Percentiles rank a stretch among this genome's conserved stretches.
These are phyloP conservation scores for Phytophthora pini DNA, from an alignment of 352 stramenopile species.

Conservation along the genomic window DNA sequence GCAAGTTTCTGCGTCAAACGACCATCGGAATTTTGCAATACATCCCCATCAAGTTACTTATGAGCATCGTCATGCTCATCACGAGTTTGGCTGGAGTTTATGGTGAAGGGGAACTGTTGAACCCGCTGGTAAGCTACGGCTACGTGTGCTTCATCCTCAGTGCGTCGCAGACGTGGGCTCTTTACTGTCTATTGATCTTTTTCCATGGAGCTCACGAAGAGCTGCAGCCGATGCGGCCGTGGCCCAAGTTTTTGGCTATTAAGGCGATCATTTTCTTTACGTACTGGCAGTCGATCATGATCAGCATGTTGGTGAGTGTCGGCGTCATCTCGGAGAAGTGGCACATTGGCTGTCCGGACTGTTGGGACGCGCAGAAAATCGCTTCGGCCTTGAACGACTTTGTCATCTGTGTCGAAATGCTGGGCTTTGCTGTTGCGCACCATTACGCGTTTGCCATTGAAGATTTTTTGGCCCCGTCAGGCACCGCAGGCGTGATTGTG, in stretches of 20 bases:
- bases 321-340: conserved; percentile 88
- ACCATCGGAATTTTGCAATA: conserved; percentile 95
- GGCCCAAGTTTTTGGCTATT: conserved; percentile 95
- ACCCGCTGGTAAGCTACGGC: conserved; percentile 80
- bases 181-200: conserved; percentile 95
- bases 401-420: conserved; percentile 96
- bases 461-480: conserved; percentile 76
- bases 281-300: conserved; percentile 94
- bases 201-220: conserved; percentile 93
- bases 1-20: conserved; percentile 93
- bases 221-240: conserved; percentile 87
- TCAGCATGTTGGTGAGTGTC: conserved; percentile 88
- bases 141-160: conserved; percentile 94
- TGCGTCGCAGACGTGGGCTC: conserved; percentile 91
- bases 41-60: conserved; percentile 90
- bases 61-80: conserved; percentile 89
- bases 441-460: conserved; percentile 94
- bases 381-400: conserved; percentile 93
- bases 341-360: conserved; percentile 85
- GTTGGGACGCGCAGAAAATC: conserved; percentile 87
- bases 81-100: conserved; percentile 89
- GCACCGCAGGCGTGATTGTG: conserved; percentile 35
- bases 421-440: conserved; percentile 92
- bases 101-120: conserved; percentile 89
- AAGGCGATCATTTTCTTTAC: conserved; percentile 97